phyloP scores from a whole-genome alignment of 202 grass and related monocot species.

The Elaeis oleifera region DNA sequence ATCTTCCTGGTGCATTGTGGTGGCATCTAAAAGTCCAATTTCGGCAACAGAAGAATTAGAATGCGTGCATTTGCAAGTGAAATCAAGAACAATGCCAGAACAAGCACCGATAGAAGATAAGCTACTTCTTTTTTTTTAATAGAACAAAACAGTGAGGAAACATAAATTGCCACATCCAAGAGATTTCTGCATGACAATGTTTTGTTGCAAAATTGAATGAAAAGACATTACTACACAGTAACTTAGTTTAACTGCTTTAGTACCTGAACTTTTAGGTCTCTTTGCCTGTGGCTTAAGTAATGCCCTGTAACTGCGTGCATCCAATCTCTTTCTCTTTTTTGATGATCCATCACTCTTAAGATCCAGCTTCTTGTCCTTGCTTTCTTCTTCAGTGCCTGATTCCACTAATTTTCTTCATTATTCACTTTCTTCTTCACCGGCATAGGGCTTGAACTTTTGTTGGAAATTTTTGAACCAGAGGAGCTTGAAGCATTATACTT shows the following conservation, averaged over 20 bases:
- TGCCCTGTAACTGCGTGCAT: conserved; percentile 10
- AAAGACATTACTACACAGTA: too few relatives aligned
- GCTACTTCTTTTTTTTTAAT: too few relatives aligned
- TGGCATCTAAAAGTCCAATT: not conserved
- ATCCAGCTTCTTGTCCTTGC: not conserved
- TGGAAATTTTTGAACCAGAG: not conserved
- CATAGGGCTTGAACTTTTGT: not conserved
- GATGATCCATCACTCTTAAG: not conserved
- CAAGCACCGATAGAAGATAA: too few relatives aligned
- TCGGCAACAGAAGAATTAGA: not conserved
- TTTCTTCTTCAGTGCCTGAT: not conserved
- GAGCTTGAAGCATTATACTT: conserved; percentile 12
- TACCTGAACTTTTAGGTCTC: conserved; percentile 33
- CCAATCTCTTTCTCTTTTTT: conserved; percentile 28
- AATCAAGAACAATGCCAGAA: too few relatives aligned
- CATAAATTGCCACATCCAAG: too few relatives aligned
- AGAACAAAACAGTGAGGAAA: too few relatives aligned
- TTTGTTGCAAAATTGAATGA: too few relatives aligned
- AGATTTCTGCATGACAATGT: too few relatives aligned
- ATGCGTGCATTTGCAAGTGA: not conserved
- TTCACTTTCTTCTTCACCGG: not conserved
- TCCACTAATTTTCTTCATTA: not conserved
- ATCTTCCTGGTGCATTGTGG: not conserved
- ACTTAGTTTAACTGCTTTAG: too few relatives aligned
- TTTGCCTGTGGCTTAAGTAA: conserved; percentile 5